Evolutionary conservation across 306 rosid species (phyloP).

Genomic region (Oxytropis ochrocephala): DNA sequence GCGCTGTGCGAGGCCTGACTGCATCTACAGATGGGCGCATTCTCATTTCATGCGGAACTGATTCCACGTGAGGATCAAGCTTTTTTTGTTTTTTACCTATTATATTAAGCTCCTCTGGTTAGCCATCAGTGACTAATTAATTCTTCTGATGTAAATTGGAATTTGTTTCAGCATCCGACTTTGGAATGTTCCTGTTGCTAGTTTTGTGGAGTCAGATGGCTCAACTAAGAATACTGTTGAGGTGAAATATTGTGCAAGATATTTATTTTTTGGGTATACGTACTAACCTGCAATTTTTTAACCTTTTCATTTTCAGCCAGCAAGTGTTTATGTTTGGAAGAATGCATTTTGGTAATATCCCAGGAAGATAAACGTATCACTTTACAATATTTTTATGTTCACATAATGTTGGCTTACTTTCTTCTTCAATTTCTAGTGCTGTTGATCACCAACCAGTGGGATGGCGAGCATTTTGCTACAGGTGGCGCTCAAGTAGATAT

Average conservation of each 20-base stretch:
- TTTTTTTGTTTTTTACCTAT: no score
- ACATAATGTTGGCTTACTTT: not conserved
- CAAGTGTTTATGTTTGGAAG: constrained; percentile 60
- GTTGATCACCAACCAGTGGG: constrained; percentile 95
- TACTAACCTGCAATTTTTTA: constrained; percentile 21
- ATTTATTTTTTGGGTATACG: not conserved
- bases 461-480: constrained; percentile 81
- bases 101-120: not conserved
- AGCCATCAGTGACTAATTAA: constrained; percentile 5
- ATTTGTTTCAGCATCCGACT: constrained; percentile 62
- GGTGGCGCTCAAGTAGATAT: constrained; percentile 85
- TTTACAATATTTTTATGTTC: not conserved
- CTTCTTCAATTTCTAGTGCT: constrained; percentile 46
- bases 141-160: constrained; percentile 17
- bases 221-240: constrained; percentile 35
- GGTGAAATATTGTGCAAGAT: constrained; percentile 34
- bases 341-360: constrained; percentile 70
- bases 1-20: constrained; percentile 82
- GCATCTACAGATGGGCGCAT: constrained; percentile 68
- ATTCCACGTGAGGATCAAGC: constrained; percentile 89
- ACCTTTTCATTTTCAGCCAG: constrained; percentile 42
- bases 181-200: constrained; percentile 63
- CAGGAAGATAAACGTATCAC: not conserved
- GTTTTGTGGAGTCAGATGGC: constrained; percentile 36
- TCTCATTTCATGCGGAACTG: constrained; percentile 91